phyloP scores from a whole-genome alignment of 352 stramenopile species.

The Globisporangium splendens region DNA sequence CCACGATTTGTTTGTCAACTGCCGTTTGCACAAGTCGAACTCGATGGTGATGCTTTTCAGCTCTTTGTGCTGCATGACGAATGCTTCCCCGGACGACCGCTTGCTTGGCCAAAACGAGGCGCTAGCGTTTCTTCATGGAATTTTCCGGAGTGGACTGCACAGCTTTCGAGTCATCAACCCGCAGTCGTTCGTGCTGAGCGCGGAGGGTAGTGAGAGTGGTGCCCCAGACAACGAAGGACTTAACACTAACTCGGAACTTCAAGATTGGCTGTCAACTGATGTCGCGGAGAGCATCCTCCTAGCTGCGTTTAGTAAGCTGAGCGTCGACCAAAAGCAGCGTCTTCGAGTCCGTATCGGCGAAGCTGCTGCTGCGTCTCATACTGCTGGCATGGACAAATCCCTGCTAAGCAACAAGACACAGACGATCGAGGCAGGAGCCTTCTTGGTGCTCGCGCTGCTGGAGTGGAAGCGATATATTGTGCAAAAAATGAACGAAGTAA shows the following conservation, averaged over 20 bases:
- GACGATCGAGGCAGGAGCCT: conserved; percentile 36
- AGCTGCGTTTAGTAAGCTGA: conserved; percentile 44
- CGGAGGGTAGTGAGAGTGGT: neutral
- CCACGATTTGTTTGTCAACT: conserved; percentile 82
- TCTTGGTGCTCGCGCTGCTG: conserved; percentile 53
- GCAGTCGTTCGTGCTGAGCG: neutral
- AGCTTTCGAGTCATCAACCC: conserved; percentile 48
- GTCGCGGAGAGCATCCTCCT: conserved; percentile 43
- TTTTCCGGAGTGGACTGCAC: conserved; percentile 63
- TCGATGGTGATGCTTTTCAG: conserved; percentile 59
- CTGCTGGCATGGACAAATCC: neutral
- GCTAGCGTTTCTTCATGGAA: conserved; percentile 48
- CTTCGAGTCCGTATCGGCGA: conserved; percentile 35
- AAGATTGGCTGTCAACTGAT: conserved; percentile 35
- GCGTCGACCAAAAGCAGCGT: conserved; percentile 40
- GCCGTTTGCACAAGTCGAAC: conserved; percentile 35
- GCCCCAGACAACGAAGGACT: neutral
- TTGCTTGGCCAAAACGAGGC: conserved; percentile 71
- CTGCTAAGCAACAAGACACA: neutral
- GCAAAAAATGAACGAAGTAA: conserved; percentile 64
- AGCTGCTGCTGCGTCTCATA: conserved; percentile 4
- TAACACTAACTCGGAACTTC: neutral
- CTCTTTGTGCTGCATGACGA: conserved; percentile 67
- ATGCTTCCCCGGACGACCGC: conserved; percentile 49
- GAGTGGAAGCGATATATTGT: conserved; percentile 77